phyloP scores from a whole-genome alignment of 257 asterid species.

The Gynochthodes officinalis region DNA sequence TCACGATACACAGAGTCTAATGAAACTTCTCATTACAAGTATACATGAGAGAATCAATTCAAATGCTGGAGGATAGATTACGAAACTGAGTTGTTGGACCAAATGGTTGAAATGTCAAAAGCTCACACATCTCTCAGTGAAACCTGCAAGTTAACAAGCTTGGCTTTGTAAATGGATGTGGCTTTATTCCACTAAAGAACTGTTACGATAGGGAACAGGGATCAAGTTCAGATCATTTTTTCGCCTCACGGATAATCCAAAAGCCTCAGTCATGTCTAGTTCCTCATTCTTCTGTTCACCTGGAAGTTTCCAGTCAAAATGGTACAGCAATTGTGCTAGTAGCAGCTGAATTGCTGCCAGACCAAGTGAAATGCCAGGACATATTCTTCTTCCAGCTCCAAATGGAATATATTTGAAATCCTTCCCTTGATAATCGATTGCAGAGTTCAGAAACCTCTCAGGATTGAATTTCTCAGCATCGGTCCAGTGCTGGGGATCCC shows the following conservation, averaged over 20 bases:
- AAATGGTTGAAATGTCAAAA: too few species aligned
- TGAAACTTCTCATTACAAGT: too few species aligned
- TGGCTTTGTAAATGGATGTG: too few species aligned
- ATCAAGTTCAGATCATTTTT: background rate
- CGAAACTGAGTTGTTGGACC: too few species aligned
- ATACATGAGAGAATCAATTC: too few species aligned
- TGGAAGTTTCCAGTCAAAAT: slow-evolving; percentile 8
- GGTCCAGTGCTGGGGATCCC: background rate
- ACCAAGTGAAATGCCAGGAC: slow-evolving; percentile 7
- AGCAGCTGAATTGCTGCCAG: slow-evolving; percentile 1
- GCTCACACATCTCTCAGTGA: too few species aligned
- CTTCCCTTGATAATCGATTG: slow-evolving; percentile 1
- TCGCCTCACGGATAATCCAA: slow-evolving; percentile 2
- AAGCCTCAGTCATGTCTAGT: slow-evolving; percentile 8
- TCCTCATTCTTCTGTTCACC: background rate
- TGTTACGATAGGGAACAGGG: background rate
- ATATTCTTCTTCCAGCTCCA: slow-evolving; percentile 8
- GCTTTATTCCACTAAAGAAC: background rate
- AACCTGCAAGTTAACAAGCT: too few species aligned
- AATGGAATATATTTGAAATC: slow-evolving; percentile 3
- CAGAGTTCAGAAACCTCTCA: background rate
- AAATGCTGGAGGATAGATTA: too few species aligned
- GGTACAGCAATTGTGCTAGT: slow-evolving; percentile 1
- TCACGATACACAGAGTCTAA: too few species aligned
- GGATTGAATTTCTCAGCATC: slow-evolving; percentile 3